Percentiles rank a stretch among this genome's conserved stretches.
Evolutionary conservation across 305 asterid species (phyloP).

Genomic region (Coffea humblotiana): DNA sequence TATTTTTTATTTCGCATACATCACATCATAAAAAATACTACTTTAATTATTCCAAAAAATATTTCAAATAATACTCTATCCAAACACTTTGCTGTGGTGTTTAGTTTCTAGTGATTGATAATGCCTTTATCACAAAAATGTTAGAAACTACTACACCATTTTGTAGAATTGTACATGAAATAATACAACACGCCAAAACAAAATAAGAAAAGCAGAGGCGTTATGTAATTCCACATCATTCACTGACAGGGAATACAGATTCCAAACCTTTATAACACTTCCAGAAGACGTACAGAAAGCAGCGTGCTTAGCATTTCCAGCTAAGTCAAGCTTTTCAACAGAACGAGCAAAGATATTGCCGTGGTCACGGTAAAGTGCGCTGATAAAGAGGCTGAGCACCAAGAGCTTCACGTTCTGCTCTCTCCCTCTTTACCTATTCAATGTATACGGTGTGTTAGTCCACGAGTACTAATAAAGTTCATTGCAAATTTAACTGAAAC

Average conservation of each 20-base stretch:
- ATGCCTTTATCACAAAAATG: too few relatives aligned
- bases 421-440: slow-evolving; percentile 70
- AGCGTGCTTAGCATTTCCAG: background rate
- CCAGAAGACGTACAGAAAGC: background rate
- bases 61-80: too few relatives aligned
- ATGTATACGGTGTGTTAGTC: background rate
- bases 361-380: slow-evolving; percentile 65
- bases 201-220: background rate
- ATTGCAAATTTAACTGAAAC: background rate
- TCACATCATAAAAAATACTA: too few relatives aligned
- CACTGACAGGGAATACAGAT: background rate
- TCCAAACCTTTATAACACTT: background rate
- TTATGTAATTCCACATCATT: background rate
- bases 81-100: too few relatives aligned
- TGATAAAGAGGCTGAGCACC: slow-evolving; percentile 83
- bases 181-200: too few relatives aligned
- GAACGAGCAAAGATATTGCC: background rate
- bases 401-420: slow-evolving; percentile 74
- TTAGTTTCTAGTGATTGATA: too few relatives aligned
- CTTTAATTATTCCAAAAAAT: too few relatives aligned
- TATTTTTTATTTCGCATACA: too few relatives aligned
- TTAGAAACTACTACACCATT: too few relatives aligned
- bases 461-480: background rate
- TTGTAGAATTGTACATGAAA: too few relatives aligned
- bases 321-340: background rate